Evolutionary conservation across 2,329 filamentous ascomycete species (phyloP).

Genomic region (Cercospora beticola): DNA sequence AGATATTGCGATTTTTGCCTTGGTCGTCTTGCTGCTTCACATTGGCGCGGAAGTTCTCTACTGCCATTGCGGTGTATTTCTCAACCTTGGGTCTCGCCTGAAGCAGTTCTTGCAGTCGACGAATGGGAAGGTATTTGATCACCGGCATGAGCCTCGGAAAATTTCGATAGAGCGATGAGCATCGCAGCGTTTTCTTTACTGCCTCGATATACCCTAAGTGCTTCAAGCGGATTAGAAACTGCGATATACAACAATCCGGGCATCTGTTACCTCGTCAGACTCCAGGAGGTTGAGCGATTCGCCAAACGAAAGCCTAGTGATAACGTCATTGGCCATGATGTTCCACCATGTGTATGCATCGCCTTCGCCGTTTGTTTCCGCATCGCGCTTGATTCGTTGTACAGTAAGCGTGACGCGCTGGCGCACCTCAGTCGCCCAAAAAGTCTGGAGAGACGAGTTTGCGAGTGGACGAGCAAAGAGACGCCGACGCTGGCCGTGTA

Average conservation of each 20-base stretch:
- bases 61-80: constrained; percentile 21
- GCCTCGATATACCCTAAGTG: constrained; percentile 22
- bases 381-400: constrained; percentile 34
- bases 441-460: constrained; percentile 35
- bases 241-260: background rate
- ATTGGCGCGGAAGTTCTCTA: constrained; percentile 21
- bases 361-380: constrained; percentile 31
- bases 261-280: constrained; percentile 18
- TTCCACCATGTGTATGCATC: constrained; percentile 43
- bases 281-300: constrained; percentile 41
- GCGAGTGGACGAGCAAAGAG: constrained; percentile 40
- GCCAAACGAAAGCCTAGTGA: constrained; percentile 41
- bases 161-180: constrained; percentile 21
- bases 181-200: constrained; percentile 21
- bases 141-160: constrained; percentile 23
- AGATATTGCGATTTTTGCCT: constrained; percentile 18
- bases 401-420: constrained; percentile 37
- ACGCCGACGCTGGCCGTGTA: constrained; percentile 39
- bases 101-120: constrained; percentile 21
- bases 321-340: constrained; percentile 43
- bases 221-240: constrained; percentile 5
- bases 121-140: constrained; percentile 19
- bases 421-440: constrained; percentile 40
- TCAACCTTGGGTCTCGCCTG: constrained; percentile 23
- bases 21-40: constrained; percentile 8